Base-by-base conservation (phyloP, 192 early-diverging fungal genomes). In the Coemansia sp. region DNA sequence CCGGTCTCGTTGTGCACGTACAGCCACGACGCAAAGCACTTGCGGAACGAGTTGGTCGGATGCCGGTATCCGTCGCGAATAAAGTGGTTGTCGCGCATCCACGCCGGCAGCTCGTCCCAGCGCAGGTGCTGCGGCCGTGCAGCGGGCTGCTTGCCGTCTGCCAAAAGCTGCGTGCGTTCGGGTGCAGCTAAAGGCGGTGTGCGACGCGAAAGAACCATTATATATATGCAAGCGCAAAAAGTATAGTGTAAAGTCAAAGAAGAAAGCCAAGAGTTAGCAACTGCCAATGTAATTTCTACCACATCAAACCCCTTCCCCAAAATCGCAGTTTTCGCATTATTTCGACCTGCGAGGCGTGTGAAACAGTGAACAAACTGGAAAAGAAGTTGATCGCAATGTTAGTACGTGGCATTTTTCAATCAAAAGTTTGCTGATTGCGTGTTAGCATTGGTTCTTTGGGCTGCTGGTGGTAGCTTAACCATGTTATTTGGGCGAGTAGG, bases 1-100 rank as follows among this genome's bases (percentile, higher is more conserved):
- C 91, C 94, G 42, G 86, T 89, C 73, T 98, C 96, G 70, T 98
- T 98, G 77, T 98, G 94, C 18, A 94, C 51, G 74, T 90, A 95
- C 18, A 86, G 79, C 58, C 93, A 66, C 9, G 92, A 90, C 15
- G 83, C 74, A 31, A 91, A 60, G 73, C 94, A 98, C 58, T 76
- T 86, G 3, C 36, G 59, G 69, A 90, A 95, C 49, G 90, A 93
- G 58, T 89, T 78, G 7, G 84, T 84, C 28, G 89, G 86, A 20
- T 85, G 83, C 24, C 95, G 84, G 73, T 98, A 98, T 11, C 94
- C 93, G 20, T 74, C 76, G 15, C 74, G 81, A 63, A 97, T 94
- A 58, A 73, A 92, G 1, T 84, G 73, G 67, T 93, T 95, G 80
- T 95, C 93, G n/a, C 78, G 76, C 83, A 92, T 84, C 90, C 90